phyloP scores from a whole-genome alignment of 2,329 filamentous ascomycete genomes.

The Rhynchosporium secalis region DNA sequence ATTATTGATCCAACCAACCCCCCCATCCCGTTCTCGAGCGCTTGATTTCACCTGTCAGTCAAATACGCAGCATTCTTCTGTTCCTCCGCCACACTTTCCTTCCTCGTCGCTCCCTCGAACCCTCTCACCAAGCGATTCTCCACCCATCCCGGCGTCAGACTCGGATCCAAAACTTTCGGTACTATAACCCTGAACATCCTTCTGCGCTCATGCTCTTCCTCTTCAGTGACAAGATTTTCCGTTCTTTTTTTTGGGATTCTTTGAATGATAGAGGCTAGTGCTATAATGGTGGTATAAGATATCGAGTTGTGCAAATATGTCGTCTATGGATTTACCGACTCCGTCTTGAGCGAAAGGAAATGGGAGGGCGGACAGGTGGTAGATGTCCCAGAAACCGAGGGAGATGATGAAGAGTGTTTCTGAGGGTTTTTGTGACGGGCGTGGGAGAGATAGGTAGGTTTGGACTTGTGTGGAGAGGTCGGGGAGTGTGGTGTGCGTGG shows the following conservation, averaged over 20 bases:
- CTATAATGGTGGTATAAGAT: constrained; percentile 32
- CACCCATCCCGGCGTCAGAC: constrained; percentile 54
- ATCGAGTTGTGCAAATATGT: constrained; percentile 36
- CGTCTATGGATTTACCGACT: constrained; percentile 27
- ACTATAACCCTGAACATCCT: constrained; percentile 51
- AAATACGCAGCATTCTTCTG: constrained; percentile 55
- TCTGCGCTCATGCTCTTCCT: not conserved
- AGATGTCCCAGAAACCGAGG: constrained; percentile 40
- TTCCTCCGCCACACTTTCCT: constrained; percentile 48
- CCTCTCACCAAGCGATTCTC: no score
- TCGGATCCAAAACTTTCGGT: constrained; percentile 54
- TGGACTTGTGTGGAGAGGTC: constrained; percentile 36
- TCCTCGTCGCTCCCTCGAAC: no score
- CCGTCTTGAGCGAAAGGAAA: constrained; percentile 22
- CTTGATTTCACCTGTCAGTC: constrained; percentile 51
- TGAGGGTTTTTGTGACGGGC: constrained; percentile 15
- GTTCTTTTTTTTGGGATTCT: no score
- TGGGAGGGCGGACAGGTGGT: constrained; percentile 33
- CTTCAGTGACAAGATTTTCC: not conserved
- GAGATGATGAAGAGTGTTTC: constrained; percentile 37
- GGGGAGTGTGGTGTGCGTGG: constrained; percentile 25
- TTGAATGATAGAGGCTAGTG: constrained; percentile 12
- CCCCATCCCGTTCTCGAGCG: constrained; percentile 44
- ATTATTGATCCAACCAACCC: constrained; percentile 44
- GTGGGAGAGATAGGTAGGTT: constrained; percentile 32